Evolutionary conservation across 164 flowering plant species (phyloP), one percentile per base, ranked within the genome.

Genomic region (Pachysandra terminalis): DNA sequence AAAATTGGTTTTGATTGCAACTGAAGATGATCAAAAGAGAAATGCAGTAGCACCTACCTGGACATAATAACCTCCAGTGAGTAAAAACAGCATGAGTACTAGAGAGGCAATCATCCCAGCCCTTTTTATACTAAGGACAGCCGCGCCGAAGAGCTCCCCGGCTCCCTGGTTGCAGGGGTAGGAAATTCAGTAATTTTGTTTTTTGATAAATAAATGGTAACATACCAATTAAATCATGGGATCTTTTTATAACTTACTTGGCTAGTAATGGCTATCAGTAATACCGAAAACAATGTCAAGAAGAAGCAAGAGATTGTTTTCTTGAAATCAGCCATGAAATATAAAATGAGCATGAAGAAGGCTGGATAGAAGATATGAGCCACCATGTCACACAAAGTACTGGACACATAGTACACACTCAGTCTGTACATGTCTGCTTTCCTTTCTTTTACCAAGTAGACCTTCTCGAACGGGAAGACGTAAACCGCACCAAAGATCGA

Each of bases 61-160:
- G 37, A 91, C 95, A 73, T 96, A 96, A 66, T 96, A 96, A 25
- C 99, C 99, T 76, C 99, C 99, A 19, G 97, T 90, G 58, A 96
- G 93, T 65, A 93, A 96, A 78, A 96, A 93, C 80, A 93, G 57
- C 99, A 96, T 93, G 21, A 96, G 79, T 7, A 91, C 66, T 52
- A 91, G 35, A 35, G 98, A 93, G 37, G 98, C 97, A 41, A 86
- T 79, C 88, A 82, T 93, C 48, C 99, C 98, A n/a, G 98, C 88
- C 59, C 96, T 80, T 75, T 86, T 89, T 35, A 96, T 84, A 64
- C 91, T 96, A 82, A 96, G 63, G 61, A 87, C 90, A 41, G 92
- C 87, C 13, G 99, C 99, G 28, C 98, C 99, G 71, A 87, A 85
- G 13, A 96, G 84, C 64, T 93, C 99, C 64, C 99, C 99, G 19